A percentile compares a stretch with the other conserved stretches of the same genome.
Evolutionary conservation across 257 asterid genomes (phyloP).

Genomic region (Leonotis leonurus): DNA sequence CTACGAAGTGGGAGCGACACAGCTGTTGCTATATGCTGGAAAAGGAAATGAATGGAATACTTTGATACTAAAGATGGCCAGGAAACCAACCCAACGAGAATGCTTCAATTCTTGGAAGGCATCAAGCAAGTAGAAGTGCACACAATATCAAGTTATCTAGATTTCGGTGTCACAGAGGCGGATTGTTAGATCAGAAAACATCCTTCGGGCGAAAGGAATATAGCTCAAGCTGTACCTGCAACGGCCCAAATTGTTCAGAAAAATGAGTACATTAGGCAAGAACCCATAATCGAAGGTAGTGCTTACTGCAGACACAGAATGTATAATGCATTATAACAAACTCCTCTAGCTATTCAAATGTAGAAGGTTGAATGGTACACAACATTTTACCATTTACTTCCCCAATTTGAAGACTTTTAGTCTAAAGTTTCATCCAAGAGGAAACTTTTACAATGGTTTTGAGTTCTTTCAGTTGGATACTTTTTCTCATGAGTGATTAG

Average conservation of each 20-base stretch:
- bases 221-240: constrained; percentile 98
- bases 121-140: constrained; percentile 10
- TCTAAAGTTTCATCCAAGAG: too few relatives aligned
- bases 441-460: too few relatives aligned
- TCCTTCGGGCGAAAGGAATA: constrained; percentile 86
- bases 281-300: background rate
- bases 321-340: background rate
- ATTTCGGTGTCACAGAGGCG: constrained; percentile 95
- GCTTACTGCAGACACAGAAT: background rate
- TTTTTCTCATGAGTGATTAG: background rate
- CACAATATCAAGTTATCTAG: constrained; percentile 29
- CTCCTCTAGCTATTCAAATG: too few relatives aligned
- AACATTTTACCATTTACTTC: too few relatives aligned
- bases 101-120: background rate
- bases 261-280: background rate
- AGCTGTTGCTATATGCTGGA: background rate
- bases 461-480: background rate
- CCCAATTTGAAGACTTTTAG: background rate
- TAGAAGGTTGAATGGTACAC: too few relatives aligned
- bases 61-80: constrained; percentile 13
- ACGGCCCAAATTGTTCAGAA: constrained; percentile 10
- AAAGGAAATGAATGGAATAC: constrained; percentile 19
- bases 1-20: background rate
- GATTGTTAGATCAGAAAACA: constrained; percentile 67
- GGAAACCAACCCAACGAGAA: constrained; percentile 4